Conservation (phyloP, 495 filamentous ascomycete genomes). For the Aspergillus diversus region DNA sequence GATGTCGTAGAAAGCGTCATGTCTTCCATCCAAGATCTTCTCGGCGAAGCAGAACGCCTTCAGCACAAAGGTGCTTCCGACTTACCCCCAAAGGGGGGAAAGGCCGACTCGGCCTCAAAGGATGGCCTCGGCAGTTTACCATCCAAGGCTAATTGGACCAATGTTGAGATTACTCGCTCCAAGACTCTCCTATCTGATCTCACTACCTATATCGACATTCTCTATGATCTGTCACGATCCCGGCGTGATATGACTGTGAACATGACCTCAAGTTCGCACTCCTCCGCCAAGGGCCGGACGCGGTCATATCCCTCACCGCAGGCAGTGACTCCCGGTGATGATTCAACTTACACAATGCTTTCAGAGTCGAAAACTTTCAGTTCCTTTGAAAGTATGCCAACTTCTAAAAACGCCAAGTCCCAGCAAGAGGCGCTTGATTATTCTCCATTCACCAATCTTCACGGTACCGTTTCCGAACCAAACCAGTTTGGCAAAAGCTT, state of each 20-base stretch:
- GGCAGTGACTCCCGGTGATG: conserved; percentile 5
- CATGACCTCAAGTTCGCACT: conserved; percentile 42
- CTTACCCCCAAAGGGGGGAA: conserved; percentile 42
- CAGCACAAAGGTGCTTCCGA: conserved; percentile 58
- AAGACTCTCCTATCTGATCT: conserved; percentile 72
- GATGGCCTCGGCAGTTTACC: conserved; percentile 37
- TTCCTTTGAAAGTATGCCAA: conserved; percentile 40
- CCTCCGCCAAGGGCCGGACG: conserved; percentile 30
- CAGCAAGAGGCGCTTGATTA: conserved; percentile 22
- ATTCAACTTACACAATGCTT: conserved; percentile 14
- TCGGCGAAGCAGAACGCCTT: conserved; percentile 83
- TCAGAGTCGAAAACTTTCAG: conserved; percentile 34
- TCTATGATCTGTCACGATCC: conserved; percentile 83
- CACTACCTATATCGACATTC: conserved; percentile 82
- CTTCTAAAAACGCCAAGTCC: conserved; percentile 31
- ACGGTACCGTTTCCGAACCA: conserved; percentile 23
- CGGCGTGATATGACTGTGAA: conserved; percentile 55
- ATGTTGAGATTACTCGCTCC: conserved; percentile 51
- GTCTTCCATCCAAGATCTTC: conserved; percentile 82
- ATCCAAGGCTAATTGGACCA: conserved; percentile 52
- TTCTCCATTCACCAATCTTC: conserved; percentile 27
- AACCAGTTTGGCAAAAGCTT: conserved; percentile 22
- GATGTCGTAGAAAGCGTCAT: conserved; percentile 89
- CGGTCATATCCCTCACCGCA: conserved; percentile 31
- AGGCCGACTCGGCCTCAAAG: conserved; percentile 41